phyloP scores from a whole-genome alignment of 495 filamentous ascomycete genomes.

The Elasticomyces elasticus region DNA sequence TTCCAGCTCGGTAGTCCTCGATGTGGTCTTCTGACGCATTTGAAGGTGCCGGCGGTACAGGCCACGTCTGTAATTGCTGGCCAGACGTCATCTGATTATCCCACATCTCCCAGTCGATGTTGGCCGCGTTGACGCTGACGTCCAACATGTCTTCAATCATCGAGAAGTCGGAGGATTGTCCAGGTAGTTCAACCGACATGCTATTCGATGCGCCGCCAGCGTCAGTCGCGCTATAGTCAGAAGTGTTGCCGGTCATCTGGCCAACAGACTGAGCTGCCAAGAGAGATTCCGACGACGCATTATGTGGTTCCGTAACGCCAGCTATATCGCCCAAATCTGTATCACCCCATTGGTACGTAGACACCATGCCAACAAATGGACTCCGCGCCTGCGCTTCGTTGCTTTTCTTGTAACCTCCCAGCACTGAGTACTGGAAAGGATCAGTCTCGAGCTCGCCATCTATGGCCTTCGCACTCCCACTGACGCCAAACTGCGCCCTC shows the following conservation, averaged over 20 bases:
- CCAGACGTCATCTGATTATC: conserved; percentile 10
- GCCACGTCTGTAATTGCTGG: background rate
- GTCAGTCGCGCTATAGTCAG: background rate
- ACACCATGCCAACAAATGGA: background rate
- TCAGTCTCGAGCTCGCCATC: background rate
- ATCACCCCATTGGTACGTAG: background rate
- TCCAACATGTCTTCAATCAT: conserved; percentile 21
- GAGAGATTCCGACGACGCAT: background rate
- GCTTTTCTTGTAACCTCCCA: background rate
- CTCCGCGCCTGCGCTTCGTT: background rate
- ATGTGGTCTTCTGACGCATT: background rate
- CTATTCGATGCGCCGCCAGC: background rate
- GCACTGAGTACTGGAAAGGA: no score
- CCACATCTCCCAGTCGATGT: conserved; percentile 22
- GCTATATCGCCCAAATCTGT: background rate
- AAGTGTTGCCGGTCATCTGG: background rate
- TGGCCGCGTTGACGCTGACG: background rate
- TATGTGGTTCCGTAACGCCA: background rate
- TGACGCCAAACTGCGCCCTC: background rate
- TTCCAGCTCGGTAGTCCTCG: background rate
- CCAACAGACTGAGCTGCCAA: no score
- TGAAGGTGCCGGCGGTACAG: background rate
- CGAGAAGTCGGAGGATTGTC: conserved; percentile 3
- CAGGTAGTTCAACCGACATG: background rate
- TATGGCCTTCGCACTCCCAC: background rate